Base-by-base conservation (phyloP, 2,329 filamentous ascomycete genomes). In the Stagonosporopsis tanaceti region DNA sequence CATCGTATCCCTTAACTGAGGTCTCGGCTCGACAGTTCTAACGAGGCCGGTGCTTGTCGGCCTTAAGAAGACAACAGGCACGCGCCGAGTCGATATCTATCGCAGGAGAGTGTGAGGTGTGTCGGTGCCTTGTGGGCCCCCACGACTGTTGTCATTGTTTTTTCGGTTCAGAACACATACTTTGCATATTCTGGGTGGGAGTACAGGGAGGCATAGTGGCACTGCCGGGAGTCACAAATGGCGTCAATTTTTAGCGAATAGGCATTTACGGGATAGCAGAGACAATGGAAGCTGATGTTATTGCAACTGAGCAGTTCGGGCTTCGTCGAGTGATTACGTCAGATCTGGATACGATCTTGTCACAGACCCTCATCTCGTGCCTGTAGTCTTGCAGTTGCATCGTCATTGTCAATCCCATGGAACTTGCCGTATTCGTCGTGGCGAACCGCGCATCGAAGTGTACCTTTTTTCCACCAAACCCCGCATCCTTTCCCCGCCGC, bases 1-100 rank as follows among this genome's bases (percentile, higher is more conserved):
- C 41, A 73, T 69, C 15, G 70, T 73, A 15, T 63, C 67, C 1
- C 60, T 73, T 37, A 54, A 62, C 17, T 72, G 66, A 63, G 44
- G 20, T 27, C 8, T 32, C 25, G 7, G 7, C 32, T 17, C 20
- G 17, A 24, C 15, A 40, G 8, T 15, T 12, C 2, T 14, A 24
- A 6, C 38, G 1, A 17, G 5, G 41, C 25, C 8, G 17, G 47
- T n/a, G 32, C 8, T 7, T 9, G 37, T 20, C 30, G 7, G 30
- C 30, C 1, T 39, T 7, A 3, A 1, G 17, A 6, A 20, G 25
- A 35, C 14, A 32, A 6, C 17, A 35, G 22, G 35, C 27, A 22
- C 30, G 7, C 24, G 22, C 37, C 4, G 28, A 28, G 8, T 35
- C 24, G 28, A 35, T 35, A 20, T 15, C 25, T 4, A 39, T 27